Evolutionary conservation across 768 basidiomycete species (phyloP).

Genomic region (Lentinula lateritia): DNA sequence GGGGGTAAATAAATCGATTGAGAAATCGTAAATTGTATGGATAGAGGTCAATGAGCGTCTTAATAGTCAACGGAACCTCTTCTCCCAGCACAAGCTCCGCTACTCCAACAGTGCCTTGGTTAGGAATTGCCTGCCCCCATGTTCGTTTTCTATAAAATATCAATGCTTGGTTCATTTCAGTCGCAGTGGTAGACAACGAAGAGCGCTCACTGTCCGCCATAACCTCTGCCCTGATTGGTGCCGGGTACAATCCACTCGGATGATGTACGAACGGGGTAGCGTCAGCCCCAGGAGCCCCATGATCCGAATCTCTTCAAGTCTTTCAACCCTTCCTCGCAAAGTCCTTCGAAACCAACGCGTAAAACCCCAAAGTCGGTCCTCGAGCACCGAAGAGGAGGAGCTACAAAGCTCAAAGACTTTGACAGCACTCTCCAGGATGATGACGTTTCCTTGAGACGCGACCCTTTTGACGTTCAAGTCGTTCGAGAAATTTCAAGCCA

Average conservation of each 20-base stretch:
- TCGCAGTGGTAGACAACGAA: not conserved
- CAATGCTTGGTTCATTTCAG: no score
- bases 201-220: conserved; percentile 61
- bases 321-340: conserved; percentile 85
- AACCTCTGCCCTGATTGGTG: conserved; percentile 70
- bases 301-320: conserved; percentile 88
- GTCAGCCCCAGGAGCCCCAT: conserved; percentile 23
- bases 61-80: conserved; percentile 75
- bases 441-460: conserved; percentile 93
- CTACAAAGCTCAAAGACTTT: conserved; percentile 98
- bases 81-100: conserved; percentile 83
- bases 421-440: conserved; percentile 92
- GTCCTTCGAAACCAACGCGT: conserved; percentile 91
- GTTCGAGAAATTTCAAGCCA: conserved; percentile 85
- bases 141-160: conserved; percentile 80
- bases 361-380: conserved; percentile 97
- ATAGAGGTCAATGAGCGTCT: conserved; percentile 46
- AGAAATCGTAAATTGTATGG: not conserved
- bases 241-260: conserved; percentile 82
- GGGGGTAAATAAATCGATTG: no score
- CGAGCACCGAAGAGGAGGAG: conserved; percentile 86
- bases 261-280: conserved; percentile 72
- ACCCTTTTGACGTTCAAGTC: conserved; percentile 93
- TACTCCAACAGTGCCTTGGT: conserved; percentile 97
- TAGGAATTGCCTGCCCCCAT: conserved; percentile 91